Evolutionary conservation across 495 filamentous ascomycete species (phyloP).

Genomic region (Astrothelium subdiscretum): DNA sequence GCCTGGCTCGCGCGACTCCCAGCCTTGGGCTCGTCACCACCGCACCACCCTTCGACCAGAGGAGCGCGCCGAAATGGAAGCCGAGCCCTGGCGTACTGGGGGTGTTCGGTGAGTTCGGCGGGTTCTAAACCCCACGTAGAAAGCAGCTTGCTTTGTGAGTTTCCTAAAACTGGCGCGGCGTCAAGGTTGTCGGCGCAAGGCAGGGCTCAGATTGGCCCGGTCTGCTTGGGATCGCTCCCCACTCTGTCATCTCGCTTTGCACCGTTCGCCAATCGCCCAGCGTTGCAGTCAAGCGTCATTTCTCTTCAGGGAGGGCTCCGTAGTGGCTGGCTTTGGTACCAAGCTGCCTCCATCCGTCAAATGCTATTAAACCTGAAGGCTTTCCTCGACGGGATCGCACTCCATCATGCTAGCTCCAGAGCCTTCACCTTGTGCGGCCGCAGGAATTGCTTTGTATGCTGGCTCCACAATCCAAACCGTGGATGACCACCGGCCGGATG

Average conservation of each 20-base stretch:
- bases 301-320: conserved; percentile 2
- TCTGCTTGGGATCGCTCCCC: background rate
- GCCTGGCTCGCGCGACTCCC: too few relatives aligned
- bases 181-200: background rate
- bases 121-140: background rate
- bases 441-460: background rate
- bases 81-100: too few relatives aligned
- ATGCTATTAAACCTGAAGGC: background rate
- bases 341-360: background rate
- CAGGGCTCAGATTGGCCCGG: background rate
- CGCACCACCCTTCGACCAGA: too few relatives aligned
- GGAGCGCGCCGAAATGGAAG: background rate
- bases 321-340: background rate
- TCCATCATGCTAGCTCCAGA: background rate
- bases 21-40: background rate
- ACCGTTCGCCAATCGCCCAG: conserved; percentile 2
- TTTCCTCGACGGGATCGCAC: background rate
- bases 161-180: background rate
- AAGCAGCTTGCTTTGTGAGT: background rate
- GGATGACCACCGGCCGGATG: background rate
- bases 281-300: conserved; percentile 2
- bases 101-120: background rate
- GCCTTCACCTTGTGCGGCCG: background rate
- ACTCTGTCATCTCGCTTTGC: background rate
- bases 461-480: background rate